Base-by-base conservation (phyloP, 768 basidiomycete species). In the Suillus tomentosus region DNA sequence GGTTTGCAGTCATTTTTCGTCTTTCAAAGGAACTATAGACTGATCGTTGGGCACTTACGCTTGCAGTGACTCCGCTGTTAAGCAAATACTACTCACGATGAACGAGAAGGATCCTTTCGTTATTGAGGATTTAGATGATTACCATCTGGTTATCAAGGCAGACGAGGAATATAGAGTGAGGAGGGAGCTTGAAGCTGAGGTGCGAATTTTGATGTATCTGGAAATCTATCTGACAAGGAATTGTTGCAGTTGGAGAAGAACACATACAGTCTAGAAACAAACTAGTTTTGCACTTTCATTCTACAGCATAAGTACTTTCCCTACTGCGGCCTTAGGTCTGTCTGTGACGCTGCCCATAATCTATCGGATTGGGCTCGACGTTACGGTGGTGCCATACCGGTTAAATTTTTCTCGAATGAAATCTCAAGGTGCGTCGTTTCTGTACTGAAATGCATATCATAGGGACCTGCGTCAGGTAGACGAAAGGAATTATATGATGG, bases 111-210 rank as follows among this genome's bases (percentile, higher is more conserved):
- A 85, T 10, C 85, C 81, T 61, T 95, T 95, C 74, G 88, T 95
- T 66, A 91, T 95, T 65, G 90, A 94, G 69, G 94, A 95, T 70
- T 74, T 95, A 31, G 94, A 95, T 71, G 91, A 94, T 68, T 84
- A 86, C 66, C 92, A 94, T 76, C 70, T 95, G 2, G 86, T 95
- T 61, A 90, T 95, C 74, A 91, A 90, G 70, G 88, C 89, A 2
- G 94, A 95, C 64, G 87, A 89, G 65, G 90, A 94, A 72, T 90
- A 87, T 68, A 79, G 86, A 31, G 89, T 95, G 6, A 78, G 87
- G 65, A 83, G 79, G 68, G 88, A 91, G 68, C 79, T 95, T 39
- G 93, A 94, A 71, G 74, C 82, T 14, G 91, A 95, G 86, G 92
- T 91, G 65, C 43, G 83, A 75, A 40, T 36, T 22, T 5, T n/a